A percentile compares a stretch with the other conserved stretches of the same genome.
phyloP scores from a whole-genome alignment of 768 basidiomycete genomes.

The Austroboletus festivus region DNA sequence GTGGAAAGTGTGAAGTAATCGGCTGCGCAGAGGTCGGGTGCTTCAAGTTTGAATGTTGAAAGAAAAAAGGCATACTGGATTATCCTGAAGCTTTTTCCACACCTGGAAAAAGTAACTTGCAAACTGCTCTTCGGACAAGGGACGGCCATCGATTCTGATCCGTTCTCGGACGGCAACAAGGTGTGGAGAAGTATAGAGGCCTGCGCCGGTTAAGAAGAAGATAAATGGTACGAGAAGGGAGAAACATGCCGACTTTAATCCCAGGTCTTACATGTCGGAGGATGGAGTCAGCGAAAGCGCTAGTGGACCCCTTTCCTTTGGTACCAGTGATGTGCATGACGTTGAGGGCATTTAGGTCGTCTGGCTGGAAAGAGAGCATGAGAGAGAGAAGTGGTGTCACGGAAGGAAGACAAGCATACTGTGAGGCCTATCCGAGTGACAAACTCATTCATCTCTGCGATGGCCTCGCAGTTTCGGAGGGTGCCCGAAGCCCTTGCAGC shows the following conservation, averaged over 20 bases:
- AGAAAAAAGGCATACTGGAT: conserved; percentile 42
- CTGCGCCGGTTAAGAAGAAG: conserved; percentile 36
- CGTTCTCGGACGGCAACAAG: conserved; percentile 93
- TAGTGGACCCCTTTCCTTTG: conserved; percentile 97
- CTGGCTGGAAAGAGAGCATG: conserved; percentile 47
- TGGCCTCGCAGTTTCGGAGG: conserved; percentile 51
- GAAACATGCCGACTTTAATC: conserved; percentile 74
- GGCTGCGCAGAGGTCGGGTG: conserved; percentile 37
- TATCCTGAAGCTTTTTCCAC: conserved; percentile 81
- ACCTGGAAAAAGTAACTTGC: conserved; percentile 93
- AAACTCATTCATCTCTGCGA: conserved; percentile 90
- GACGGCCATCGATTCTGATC: conserved; percentile 88
- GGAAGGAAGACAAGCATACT: conserved; percentile 46
- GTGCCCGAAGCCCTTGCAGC: conserved; percentile 73
- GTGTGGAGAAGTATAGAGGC: conserved; percentile 96
- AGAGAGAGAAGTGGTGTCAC: conserved; percentile 7
- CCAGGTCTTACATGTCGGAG: conserved; percentile 69
- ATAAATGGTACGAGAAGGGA: background rate
- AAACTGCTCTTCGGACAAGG: conserved; percentile 86
- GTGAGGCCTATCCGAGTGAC: conserved; percentile 80
- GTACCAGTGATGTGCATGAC: conserved; percentile 97
- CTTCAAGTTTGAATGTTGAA: background rate
- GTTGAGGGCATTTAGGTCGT: conserved; percentile 83
- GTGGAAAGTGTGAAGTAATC: conserved; percentile 44
- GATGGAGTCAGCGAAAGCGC: conserved; percentile 87